phyloP scores from a whole-genome alignment of 1,139 yeast species.

The Saccharomyces hybrid region DNA sequence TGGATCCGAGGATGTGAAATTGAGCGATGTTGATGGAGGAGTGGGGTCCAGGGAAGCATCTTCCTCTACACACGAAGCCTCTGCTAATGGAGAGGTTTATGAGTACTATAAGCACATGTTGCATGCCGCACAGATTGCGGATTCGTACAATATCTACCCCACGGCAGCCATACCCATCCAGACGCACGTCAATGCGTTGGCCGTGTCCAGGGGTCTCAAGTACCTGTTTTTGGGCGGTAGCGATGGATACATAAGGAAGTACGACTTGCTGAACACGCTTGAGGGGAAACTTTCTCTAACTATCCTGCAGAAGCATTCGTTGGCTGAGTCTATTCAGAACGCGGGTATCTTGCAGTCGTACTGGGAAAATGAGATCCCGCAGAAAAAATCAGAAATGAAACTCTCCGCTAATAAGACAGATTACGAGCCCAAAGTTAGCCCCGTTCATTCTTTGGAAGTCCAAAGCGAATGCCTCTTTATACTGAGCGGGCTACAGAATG shows the following conservation, averaged over 20 bases:
- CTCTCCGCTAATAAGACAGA: constrained; percentile 35
- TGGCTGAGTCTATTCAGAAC: constrained; percentile 76
- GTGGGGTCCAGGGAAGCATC: neutral
- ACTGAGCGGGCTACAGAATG: constrained; percentile 71
- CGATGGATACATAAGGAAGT: constrained; percentile 88
- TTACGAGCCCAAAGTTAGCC: constrained; percentile 66
- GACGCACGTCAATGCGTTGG: constrained; percentile 64
- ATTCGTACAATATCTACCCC: constrained; percentile 53
- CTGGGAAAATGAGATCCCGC: constrained; percentile 95
- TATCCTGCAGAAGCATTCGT: constrained; percentile 82
- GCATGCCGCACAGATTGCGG: constrained; percentile 41
- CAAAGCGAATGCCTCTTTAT: constrained; percentile 83
- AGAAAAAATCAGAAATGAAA: constrained; percentile 40
- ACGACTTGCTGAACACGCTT: constrained; percentile 76
- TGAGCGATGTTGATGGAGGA: constrained; percentile 29
- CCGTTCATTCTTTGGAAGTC: constrained; percentile 81
- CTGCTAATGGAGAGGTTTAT: constrained; percentile 21
- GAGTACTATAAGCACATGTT: constrained; percentile 38
- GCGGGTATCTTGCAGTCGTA: constrained; percentile 80
- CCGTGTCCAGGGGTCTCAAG: constrained; percentile 74
- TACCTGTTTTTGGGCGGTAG: constrained; percentile 95
- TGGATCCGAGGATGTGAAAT: constrained; percentile 30
- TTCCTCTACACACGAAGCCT: constrained; percentile 16
- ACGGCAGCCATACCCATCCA: constrained; percentile 68
- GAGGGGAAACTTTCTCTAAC: constrained; percentile 89